A percentile compares a stretch with the other conserved stretches of the same genome.
These are phyloP conservation scores for Pichia sp. DNA, from an alignment of 1,139 yeast species.

Conservation along the genomic window DNA sequence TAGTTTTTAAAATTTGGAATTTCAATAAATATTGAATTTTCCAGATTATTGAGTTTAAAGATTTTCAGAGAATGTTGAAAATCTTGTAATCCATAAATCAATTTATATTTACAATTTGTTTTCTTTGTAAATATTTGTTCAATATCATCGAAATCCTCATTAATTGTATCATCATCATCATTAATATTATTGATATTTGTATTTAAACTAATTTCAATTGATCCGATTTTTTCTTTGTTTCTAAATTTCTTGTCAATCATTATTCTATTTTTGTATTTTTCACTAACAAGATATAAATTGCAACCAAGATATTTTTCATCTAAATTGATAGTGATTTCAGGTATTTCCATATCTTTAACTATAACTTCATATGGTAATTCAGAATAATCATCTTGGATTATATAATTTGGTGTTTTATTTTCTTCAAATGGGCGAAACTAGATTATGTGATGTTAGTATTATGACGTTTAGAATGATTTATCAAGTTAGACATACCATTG, in stretches of 20 bases:
- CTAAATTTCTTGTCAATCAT: conserved; percentile 2
- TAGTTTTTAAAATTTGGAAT: conserved; percentile 13
- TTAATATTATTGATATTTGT: neutral
- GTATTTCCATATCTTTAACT: conserved; percentile 10
- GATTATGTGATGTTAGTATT: neutral
- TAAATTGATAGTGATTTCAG: neutral
- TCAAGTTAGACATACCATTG: conserved; percentile 3
- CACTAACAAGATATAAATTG: conserved; percentile 6
- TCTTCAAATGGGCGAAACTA: conserved; percentile 26
- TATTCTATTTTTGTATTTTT: conserved; percentile 4
- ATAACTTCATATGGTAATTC: conserved; percentile 11
- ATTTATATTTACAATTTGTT: conserved; percentile 22
- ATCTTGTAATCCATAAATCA: conserved; percentile 21
- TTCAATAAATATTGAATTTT: conserved; percentile 14
- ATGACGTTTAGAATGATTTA: neutral
- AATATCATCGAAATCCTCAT: conserved; percentile 44
- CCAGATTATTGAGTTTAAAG: conserved; percentile 22
- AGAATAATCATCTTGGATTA: conserved; percentile 12
- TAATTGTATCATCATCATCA: conserved; percentile 15
- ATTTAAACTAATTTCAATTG: neutral
- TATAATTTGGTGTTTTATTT: conserved; percentile 20
- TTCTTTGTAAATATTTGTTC: conserved; percentile 42
- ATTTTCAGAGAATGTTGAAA: conserved; percentile 16
- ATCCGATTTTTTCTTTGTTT: conserved; percentile 6
- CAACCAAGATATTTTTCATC: neutral